Conservation (phyloP, 495 filamentous ascomycete species). For the Xylaria intraflava region DNA sequence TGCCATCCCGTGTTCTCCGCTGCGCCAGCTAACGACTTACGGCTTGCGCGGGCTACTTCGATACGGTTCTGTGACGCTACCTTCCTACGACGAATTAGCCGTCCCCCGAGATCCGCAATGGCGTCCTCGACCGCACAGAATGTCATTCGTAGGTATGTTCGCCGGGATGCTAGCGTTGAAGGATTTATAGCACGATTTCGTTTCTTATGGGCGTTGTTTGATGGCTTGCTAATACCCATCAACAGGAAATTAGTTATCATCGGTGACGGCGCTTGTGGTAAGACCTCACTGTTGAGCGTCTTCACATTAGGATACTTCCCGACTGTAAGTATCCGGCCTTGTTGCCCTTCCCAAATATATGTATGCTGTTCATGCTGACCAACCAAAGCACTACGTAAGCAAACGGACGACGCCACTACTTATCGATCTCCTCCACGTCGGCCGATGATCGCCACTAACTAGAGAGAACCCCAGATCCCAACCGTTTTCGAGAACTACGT, state of each 20-base stretch:
- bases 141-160: slow-evolving; percentile 36
- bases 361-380: slow-evolving; percentile 13
- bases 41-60: slow-evolving; percentile 4
- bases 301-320: slow-evolving; percentile 98
- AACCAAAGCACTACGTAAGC: slow-evolving; percentile 64
- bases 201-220: background rate
- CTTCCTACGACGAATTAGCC: slow-evolving; percentile 11
- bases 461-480: slow-evolving; percentile 60
- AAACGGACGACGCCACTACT: background rate
- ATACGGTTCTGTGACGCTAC: slow-evolving; percentile 8
- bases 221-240: background rate
- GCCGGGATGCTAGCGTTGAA: slow-evolving; percentile 12
- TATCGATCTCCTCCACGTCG: background rate
- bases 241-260: slow-evolving; percentile 98
- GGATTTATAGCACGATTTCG: background rate
- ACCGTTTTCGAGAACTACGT: slow-evolving; percentile 99
- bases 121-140: slow-evolving; percentile 27
- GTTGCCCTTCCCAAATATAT: background rate
- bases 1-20: background rate
- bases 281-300: slow-evolving; percentile 94
- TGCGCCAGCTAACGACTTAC: background rate
- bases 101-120: slow-evolving; percentile 22
- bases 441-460: slow-evolving; percentile 28
- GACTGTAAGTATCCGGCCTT: slow-evolving; percentile 59
- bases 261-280: slow-evolving; percentile 96